Conservation (phyloP, 495 filamentous ascomycete genomes). For the Tuber aestivum region DNA sequence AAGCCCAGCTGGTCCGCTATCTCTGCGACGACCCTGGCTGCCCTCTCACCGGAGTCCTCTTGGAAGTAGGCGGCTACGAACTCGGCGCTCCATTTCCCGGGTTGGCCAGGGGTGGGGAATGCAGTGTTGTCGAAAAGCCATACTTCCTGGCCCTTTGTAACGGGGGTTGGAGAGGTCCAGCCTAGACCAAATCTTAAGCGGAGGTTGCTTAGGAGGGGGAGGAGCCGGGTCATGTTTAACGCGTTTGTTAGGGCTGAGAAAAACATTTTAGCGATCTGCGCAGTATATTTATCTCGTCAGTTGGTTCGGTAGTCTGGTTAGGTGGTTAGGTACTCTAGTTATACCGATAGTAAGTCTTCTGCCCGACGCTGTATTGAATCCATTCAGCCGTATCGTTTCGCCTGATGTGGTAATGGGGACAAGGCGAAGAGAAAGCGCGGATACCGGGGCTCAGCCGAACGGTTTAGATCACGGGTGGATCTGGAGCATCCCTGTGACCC, state of each 20-base stretch:
- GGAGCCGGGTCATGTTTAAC: not conserved
- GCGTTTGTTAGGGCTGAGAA: not conserved
- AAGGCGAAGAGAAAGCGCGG: not conserved
- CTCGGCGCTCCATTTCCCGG: constrained; percentile 64
- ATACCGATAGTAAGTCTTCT: not conserved
- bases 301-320: not conserved
- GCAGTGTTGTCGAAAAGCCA: constrained; percentile 93
- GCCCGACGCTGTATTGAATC: not conserved
- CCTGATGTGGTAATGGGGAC: not conserved
- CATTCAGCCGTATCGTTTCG: not conserved
- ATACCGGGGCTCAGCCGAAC: not conserved
- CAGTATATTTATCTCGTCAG: not conserved
- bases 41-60: constrained; percentile 57
- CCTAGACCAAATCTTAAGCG: constrained; percentile 24
- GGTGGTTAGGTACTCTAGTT: not conserved
- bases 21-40: constrained; percentile 61
- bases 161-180: constrained; percentile 14
- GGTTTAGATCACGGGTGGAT: not conserved
- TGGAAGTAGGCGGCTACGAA: constrained; percentile 76
- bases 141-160: constrained; percentile 54
- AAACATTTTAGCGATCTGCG: not conserved
- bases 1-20: constrained; percentile 68
- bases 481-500: not conserved
- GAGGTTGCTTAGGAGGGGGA: constrained; percentile 12
- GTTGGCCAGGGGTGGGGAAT: constrained; percentile 50